Evolutionary conservation across 352 stramenopile genomes (phyloP).

Genomic region (Globisporangium ultimum): DNA sequence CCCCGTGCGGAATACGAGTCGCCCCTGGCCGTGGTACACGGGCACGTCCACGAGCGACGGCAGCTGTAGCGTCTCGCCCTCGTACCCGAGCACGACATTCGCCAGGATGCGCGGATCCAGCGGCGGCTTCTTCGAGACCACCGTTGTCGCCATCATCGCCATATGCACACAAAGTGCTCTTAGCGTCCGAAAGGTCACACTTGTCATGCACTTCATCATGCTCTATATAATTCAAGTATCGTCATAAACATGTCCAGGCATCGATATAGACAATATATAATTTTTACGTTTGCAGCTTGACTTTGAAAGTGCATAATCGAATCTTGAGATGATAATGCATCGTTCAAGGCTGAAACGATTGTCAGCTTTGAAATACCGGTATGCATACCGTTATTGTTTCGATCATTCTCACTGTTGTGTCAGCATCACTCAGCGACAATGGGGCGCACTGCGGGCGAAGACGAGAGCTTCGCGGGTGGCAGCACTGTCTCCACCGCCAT

Average conservation of each 20-base stretch:
- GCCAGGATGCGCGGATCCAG: conserved; percentile 60
- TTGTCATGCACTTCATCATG: not conserved
- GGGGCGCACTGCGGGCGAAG: not conserved
- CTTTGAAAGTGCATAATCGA: not conserved
- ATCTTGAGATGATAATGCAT: not conserved
- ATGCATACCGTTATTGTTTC: not conserved
- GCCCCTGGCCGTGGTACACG: conserved; percentile 60
- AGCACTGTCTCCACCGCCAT: not conserved
- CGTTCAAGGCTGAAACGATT: not conserved
- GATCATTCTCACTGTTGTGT: not conserved
- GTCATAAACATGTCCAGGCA: too few relatives aligned
- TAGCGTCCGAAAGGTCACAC: not conserved
- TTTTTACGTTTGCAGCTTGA: too few relatives aligned
- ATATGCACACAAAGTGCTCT: not conserved
- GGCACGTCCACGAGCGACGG: conserved; percentile 34
- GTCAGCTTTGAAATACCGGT: not conserved
- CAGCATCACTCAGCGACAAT: not conserved
- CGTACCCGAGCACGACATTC: conserved; percentile 45
- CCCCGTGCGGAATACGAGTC: conserved; percentile 53
- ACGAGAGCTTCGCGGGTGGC: not conserved
- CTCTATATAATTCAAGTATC: too few relatives aligned
- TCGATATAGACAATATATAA: too few relatives aligned
- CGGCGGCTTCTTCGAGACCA: conserved; percentile 30
- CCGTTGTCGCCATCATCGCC: not conserved
- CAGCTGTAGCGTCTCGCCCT: conserved; percentile 41